Evolutionary conservation across 164 flowering plant genomes (phyloP), one percentile per base, ranked within the genome.

Genomic region (Paratinospora sagittata): DNA sequence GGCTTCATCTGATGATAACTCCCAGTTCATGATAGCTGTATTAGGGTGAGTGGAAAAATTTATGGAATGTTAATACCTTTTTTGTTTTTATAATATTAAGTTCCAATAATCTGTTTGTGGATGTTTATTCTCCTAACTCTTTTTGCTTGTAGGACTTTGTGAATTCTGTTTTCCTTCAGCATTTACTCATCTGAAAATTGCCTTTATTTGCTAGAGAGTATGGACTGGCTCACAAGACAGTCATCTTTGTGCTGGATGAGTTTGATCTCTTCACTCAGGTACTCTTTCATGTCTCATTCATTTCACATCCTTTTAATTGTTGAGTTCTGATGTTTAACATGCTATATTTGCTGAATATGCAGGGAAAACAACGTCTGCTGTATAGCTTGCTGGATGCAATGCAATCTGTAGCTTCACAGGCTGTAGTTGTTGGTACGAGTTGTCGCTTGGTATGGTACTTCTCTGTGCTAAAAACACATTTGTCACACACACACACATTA

Each of bases 1-100:
- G 99, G 97, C 93, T 62, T 96, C 99, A 60, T 89, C 80, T 78
- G 99, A 96, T 78, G 99, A 96, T 78, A 96, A 96, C 78, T 81
- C 96, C 64, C 86, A 93, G 73, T 96, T 96, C 78, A 79, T 96
- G 87, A 73, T 87, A 72, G 84, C 89, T 63, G 85, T 93, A 89
- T 78, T 96, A 70, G 79, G 90, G 98, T 96, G 70, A 84, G 92
- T 83, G 41, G 19, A 27, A 4, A 37, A 21, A 13, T 24, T 57
- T 14, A 17, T n/a, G 27, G 30, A 60, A 34, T 12, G n/a, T 6
- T 30, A 3, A 26, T 36, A 30, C 4, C 23, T 24, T 60, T 23
- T 63, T 55, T 30, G 9, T 1, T 34, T 26, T 68, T 30, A 30
- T 30, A 30, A 30, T 30, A 30, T 8, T 5, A 27, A 61, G 64